Percentiles rank a stretch among this genome's conserved stretches.
Evolutionary conservation across 441 rosid species (phyloP).

Genomic region (Erodium trifolium): DNA sequence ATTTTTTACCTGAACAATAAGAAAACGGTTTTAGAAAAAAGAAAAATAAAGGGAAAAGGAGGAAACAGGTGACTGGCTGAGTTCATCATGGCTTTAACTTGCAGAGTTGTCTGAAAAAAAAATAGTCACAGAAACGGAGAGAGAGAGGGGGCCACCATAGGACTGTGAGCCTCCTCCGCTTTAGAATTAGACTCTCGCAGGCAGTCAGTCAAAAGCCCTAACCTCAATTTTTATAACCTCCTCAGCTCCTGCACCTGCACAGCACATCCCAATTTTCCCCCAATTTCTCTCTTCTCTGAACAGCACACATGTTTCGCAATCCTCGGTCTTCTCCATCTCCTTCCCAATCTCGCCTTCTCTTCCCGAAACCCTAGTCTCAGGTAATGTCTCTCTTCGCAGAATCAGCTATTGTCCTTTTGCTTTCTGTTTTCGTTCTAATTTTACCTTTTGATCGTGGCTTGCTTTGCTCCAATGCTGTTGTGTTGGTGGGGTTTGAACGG

Average conservation of each 20-base stretch:
- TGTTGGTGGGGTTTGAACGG: neutral
- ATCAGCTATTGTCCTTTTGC: neutral
- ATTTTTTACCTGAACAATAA: no score
- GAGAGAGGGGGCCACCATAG: constrained; percentile 6
- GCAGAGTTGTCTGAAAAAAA: constrained; percentile 8
- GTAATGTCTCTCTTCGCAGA: neutral
- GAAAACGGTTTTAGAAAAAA: no score
- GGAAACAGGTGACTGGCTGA: neutral
- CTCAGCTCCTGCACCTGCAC: no score
- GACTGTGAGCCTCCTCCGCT: constrained; percentile 7
- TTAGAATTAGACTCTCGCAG: neutral
- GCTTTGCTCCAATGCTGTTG: neutral
- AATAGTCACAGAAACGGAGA: neutral
- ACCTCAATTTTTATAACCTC: neutral
- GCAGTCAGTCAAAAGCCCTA: neutral
- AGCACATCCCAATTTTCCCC: neutral
- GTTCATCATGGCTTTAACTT: neutral
- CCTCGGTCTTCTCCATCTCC: neutral
- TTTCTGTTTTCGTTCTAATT: neutral
- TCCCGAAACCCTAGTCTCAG: neutral
- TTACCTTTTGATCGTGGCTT: no score
- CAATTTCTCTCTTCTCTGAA: neutral
- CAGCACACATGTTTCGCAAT: neutral
- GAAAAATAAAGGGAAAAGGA: neutral
- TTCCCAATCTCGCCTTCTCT: neutral